These are phyloP conservation scores for Debaryomycetaceae sp. DNA, from an alignment of 1,139 yeast species.

Conservation along the genomic window DNA sequence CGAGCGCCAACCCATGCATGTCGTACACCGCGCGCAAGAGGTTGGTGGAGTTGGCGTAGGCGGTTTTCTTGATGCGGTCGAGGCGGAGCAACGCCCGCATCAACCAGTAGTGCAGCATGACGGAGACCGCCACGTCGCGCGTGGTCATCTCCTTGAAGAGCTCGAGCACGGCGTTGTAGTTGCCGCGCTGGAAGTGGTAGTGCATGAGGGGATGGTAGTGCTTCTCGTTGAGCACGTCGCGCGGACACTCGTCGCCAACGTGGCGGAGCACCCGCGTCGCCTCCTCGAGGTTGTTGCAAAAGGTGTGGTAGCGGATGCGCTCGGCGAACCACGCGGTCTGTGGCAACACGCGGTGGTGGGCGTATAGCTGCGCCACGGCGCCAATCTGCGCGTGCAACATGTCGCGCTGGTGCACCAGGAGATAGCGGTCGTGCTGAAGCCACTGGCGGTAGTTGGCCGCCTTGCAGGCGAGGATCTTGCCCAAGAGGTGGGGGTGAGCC, in stretches of 20 bases:
- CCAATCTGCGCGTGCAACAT: conserved; percentile 1
- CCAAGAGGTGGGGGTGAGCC: conserved; percentile 26
- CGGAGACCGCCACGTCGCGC: conserved; percentile 24
- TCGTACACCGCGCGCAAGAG: conserved; percentile 31
- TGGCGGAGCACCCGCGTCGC: conserved; percentile 10
- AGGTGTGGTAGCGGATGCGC: conserved; percentile 20
- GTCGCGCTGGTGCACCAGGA: neutral
- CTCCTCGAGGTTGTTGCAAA: conserved; percentile 12
- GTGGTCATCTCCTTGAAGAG: conserved; percentile 40
- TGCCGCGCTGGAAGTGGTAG: conserved; percentile 20
- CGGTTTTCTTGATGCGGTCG: conserved; percentile 25
- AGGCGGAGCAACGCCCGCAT: conserved; percentile 38
- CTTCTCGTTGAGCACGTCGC: conserved; percentile 17
- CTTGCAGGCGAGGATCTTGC: conserved; percentile 26
- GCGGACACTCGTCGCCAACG: neutral
- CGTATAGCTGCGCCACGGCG: neutral
- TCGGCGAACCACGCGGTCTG: conserved; percentile 13
- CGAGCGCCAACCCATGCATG: conserved; percentile 23
- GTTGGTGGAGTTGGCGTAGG: conserved; percentile 23
- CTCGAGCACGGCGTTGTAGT: conserved; percentile 25
- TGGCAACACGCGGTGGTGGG: conserved; percentile 8
- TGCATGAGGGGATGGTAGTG: conserved; percentile 30
- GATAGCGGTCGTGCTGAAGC: conserved; percentile 12
- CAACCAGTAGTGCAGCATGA: conserved; percentile 36
- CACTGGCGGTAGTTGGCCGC: conserved; percentile 30